Evolutionary conservation across 208 protist species (phyloP).

Genomic region (Leishmania aethiopica): DNA sequence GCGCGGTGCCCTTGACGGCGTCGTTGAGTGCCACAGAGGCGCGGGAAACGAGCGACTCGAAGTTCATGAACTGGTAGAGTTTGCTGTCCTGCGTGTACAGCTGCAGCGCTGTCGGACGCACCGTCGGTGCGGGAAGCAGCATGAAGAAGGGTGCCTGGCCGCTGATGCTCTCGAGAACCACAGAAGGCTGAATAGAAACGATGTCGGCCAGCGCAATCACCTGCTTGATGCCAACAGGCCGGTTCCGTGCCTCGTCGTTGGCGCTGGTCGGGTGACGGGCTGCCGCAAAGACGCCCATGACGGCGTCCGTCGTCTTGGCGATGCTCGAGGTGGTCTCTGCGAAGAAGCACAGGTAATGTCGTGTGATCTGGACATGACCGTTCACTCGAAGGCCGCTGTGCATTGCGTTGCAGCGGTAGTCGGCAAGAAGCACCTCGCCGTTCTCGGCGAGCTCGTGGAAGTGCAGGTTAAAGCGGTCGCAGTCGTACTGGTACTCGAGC

Average conservation of each 20-base stretch:
- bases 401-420: constrained; percentile 72
- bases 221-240: constrained; percentile 44
- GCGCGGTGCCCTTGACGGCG: constrained; percentile 48
- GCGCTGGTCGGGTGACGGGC: constrained; percentile 27
- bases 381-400: constrained; percentile 41
- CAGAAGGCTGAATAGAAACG: constrained; percentile 61
- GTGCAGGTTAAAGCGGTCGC: constrained; percentile 55
- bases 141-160: constrained; percentile 69
- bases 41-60: constrained; percentile 53
- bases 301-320: constrained; percentile 32
- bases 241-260: constrained; percentile 14
- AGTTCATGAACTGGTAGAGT: constrained; percentile 80
- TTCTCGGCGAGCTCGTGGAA: constrained; percentile 58
- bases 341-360: constrained; percentile 71
- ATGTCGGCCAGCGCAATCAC: constrained; percentile 61
- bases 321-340: constrained; percentile 40
- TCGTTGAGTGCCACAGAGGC: constrained; percentile 48
- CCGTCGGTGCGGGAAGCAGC: constrained; percentile 51
- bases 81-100: constrained; percentile 56
- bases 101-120: constrained; percentile 73
- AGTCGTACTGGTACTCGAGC: constrained; percentile 55
- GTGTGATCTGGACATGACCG: constrained; percentile 70
- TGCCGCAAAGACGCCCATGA: constrained; percentile 29
- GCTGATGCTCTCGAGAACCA: constrained; percentile 61
- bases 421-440: constrained; percentile 69